Evolutionary conservation across 2,329 filamentous ascomycete species (phyloP).

Genomic region (Paracorniculantispora psalliotae): DNA sequence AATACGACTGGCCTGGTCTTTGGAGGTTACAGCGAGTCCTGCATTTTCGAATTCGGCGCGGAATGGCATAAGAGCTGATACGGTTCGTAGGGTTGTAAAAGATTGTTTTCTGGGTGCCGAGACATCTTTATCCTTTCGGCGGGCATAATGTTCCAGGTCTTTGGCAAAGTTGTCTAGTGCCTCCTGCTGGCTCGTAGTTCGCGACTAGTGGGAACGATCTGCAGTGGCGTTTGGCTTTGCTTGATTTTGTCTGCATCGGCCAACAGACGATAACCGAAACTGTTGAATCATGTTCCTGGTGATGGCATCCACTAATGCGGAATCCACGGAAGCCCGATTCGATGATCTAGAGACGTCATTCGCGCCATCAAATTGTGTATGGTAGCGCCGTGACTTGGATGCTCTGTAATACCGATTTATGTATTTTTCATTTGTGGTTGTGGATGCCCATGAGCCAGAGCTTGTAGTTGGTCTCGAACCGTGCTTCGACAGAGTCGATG

Average conservation of each 20-base stretch:
- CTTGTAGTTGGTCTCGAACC: not conserved
- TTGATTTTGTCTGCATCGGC: constrained; percentile 2
- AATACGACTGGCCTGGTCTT: constrained; percentile 34
- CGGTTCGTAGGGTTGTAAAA: constrained; percentile 43
- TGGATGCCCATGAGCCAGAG: constrained; percentile 1
- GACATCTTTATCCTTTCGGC: not conserved
- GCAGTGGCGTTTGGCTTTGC: not conserved
- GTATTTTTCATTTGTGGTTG: not conserved
- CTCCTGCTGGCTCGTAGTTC: constrained; percentile 39
- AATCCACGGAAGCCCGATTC: constrained; percentile 31
- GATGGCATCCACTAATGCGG: constrained; percentile 39
- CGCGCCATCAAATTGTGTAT: not conserved
- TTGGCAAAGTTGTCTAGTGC: constrained; percentile 33
- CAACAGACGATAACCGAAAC: constrained; percentile 34
- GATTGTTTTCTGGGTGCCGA: constrained; percentile 25
- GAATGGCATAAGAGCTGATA: constrained; percentile 50
- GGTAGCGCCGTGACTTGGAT: not conserved
- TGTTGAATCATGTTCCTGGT: constrained; percentile 43
- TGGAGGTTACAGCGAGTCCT: constrained; percentile 53
- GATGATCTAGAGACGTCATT: constrained; percentile 17
- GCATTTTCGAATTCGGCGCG: constrained; percentile 48
- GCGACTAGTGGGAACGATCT: constrained; percentile 25
- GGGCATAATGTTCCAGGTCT: constrained; percentile 26
- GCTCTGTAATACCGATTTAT: not conserved
- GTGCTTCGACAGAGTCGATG: not conserved